Percentiles rank a stretch among this genome's conserved stretches.
Evolutionary conservation across 2,329 filamentous ascomycete species (phyloP).

Genomic region (Fonsecaea pedrosoi): DNA sequence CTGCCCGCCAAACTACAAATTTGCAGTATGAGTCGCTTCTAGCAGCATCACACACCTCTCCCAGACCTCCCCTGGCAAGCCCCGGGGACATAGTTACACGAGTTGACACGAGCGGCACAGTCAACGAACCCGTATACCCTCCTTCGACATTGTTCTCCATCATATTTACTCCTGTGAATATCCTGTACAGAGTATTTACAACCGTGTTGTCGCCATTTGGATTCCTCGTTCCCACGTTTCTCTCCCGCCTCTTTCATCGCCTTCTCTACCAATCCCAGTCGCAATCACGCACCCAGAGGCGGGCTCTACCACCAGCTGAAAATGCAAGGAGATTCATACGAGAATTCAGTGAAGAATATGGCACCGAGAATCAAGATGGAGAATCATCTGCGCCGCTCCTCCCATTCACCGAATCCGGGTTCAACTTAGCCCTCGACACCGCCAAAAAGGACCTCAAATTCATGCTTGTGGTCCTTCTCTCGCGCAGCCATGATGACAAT

Average conservation of each 20-base stretch:
- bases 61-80: conserved; percentile 19
- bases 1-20: conserved; percentile 73
- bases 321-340: conserved; percentile 86
- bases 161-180: conserved; percentile 79
- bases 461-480: conserved; percentile 83
- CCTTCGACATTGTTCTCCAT: conserved; percentile 78
- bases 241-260: conserved; percentile 72
- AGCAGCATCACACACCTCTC: conserved; percentile 46
- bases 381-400: conserved; percentile 49
- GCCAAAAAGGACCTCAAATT: conserved; percentile 93
- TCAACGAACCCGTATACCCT: conserved; percentile 67
- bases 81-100: conserved; percentile 49
- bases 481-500: conserved; percentile 94
- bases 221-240: conserved; percentile 67
- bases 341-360: conserved; percentile 95
- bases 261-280: conserved; percentile 69
- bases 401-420: conserved; percentile 84
- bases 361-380: conserved; percentile 44
- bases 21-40: conserved; percentile 67
- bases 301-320: conserved; percentile 82
- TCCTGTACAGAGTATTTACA: conserved; percentile 73
- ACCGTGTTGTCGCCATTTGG: conserved; percentile 80
- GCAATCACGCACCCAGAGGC: conserved; percentile 60
- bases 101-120: conserved; percentile 76
- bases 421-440: conserved; percentile 87